Evolutionary conservation across 495 filamentous ascomycete genomes (phyloP).

Genomic region (Poronia punctata): DNA sequence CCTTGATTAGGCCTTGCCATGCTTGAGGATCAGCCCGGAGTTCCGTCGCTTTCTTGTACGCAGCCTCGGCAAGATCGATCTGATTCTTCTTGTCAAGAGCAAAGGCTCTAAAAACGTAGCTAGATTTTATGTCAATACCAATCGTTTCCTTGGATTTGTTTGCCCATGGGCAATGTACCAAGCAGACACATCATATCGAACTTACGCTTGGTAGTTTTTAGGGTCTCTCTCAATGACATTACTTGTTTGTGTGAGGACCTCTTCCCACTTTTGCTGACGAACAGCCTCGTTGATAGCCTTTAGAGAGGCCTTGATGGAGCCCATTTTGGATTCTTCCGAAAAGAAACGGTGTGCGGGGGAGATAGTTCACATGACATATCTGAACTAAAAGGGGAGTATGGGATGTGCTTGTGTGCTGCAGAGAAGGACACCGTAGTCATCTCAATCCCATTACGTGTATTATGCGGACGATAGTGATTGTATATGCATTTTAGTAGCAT

Average conservation of each 20-base stretch:
- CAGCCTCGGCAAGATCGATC: conserved; percentile 60
- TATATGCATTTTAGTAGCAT: too few relatives aligned
- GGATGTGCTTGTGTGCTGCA: too few relatives aligned
- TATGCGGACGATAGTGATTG: too few relatives aligned
- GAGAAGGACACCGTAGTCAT: too few relatives aligned
- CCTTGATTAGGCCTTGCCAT: conserved; percentile 83
- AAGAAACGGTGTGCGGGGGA: conserved; percentile 3
- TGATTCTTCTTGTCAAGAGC: conserved; percentile 68
- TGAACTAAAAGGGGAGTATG: too few relatives aligned
- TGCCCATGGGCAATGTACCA: too few relatives aligned
- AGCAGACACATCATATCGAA: too few relatives aligned
- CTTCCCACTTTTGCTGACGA: conserved; percentile 71
- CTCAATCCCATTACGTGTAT: too few relatives aligned
- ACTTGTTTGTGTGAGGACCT: conserved; percentile 60
- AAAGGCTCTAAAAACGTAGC: conserved; percentile 75
- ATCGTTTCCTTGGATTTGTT: too few relatives aligned
- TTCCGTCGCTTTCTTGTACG: conserved; percentile 67
- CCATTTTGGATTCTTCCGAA: too few relatives aligned
- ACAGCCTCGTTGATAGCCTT: conserved; percentile 77
- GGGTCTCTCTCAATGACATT: conserved; percentile 62
- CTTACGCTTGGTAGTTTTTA: conserved; percentile 73
- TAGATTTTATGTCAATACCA: too few relatives aligned
- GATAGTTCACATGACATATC: conserved; percentile 2
- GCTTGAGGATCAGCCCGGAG: conserved; percentile 55
- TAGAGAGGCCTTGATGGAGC: conserved; percentile 63